These are phyloP conservation scores for Triadica sebifera DNA, from an alignment of 345 rosid species.

Conservation along the genomic window DNA sequence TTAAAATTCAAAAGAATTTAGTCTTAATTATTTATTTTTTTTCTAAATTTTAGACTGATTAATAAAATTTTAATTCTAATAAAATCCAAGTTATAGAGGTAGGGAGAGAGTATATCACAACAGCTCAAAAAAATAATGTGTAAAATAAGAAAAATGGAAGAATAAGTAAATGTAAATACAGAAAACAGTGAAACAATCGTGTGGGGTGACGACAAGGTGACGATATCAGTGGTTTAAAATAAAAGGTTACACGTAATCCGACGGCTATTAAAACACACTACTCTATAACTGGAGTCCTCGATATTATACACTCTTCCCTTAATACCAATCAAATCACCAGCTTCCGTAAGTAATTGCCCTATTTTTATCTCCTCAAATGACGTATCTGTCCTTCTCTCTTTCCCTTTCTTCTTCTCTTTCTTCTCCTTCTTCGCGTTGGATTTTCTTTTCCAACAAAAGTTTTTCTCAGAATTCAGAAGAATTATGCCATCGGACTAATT, in stretches of 20 bases:
- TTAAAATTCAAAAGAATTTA: too few relatives aligned
- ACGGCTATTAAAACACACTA: constrained; percentile 21
- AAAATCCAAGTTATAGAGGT: too few relatives aligned
- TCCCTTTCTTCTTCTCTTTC: too few relatives aligned
- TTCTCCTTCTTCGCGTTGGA: too few relatives aligned
- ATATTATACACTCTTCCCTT: neutral
- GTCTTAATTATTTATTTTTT: too few relatives aligned
- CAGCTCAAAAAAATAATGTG: too few relatives aligned
- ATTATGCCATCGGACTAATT: neutral
- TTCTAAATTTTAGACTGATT: too few relatives aligned
- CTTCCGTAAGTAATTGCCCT: too few relatives aligned
- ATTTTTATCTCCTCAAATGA: neutral
- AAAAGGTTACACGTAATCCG: constrained; percentile 22
- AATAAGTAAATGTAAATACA: neutral
- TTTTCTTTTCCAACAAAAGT: neutral
- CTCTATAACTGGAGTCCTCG: neutral
- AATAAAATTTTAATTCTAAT: too few relatives aligned
- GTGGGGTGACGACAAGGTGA: constrained; percentile 37
- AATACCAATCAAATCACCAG: constrained; percentile 15
- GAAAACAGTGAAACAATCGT: constrained; percentile 42
- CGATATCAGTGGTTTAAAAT: constrained; percentile 10
- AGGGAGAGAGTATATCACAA: too few relatives aligned
- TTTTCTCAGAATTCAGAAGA: neutral
- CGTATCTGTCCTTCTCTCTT: constrained; percentile 10
- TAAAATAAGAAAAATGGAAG: neutral